Evolutionary conservation across 805 yeast genomes (phyloP).

Genomic region (Saturnispora saitoi): DNA sequence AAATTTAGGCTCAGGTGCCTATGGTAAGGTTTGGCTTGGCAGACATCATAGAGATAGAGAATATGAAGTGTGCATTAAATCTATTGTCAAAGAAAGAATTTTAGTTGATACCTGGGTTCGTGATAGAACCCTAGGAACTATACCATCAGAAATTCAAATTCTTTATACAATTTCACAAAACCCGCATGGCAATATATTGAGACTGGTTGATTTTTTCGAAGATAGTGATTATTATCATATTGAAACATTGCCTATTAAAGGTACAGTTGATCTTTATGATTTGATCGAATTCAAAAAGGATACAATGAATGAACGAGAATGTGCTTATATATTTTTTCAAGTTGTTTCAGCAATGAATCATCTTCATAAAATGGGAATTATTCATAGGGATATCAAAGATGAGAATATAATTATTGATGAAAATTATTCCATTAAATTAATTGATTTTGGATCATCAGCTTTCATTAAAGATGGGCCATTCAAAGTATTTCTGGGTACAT

Average conservation of each 20-base stretch:
- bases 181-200: slow-evolving; percentile 84
- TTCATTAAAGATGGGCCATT: slow-evolving; percentile 87
- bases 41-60: slow-evolving; percentile 53
- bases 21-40: slow-evolving; percentile 85
- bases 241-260: slow-evolving; percentile 51
- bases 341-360: slow-evolving; percentile 72
- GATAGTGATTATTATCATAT: slow-evolving; percentile 83
- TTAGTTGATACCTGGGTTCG: slow-evolving; percentile 97
- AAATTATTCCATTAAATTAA: slow-evolving; percentile 70
- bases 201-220: slow-evolving; percentile 85
- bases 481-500: slow-evolving; percentile 94
- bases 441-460: slow-evolving; percentile 95
- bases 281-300: slow-evolving; percentile 77
- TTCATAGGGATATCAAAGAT: slow-evolving; percentile 92
- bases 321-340: slow-evolving; percentile 70
- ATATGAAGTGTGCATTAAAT: slow-evolving; percentile 71
- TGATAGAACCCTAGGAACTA: slow-evolving; percentile 82
- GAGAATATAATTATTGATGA: slow-evolving; percentile 87
- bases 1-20: slow-evolving; percentile 93
- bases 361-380: slow-evolving; percentile 77
- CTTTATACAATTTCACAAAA: slow-evolving; percentile 69
- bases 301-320: slow-evolving; percentile 65
- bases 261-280: slow-evolving; percentile 85
- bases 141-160: slow-evolving; percentile 93
- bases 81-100: slow-evolving; percentile 86